phyloP scores from a whole-genome alignment of 2,329 filamentous ascomycete genomes.

The Penicillium sp. region DNA sequence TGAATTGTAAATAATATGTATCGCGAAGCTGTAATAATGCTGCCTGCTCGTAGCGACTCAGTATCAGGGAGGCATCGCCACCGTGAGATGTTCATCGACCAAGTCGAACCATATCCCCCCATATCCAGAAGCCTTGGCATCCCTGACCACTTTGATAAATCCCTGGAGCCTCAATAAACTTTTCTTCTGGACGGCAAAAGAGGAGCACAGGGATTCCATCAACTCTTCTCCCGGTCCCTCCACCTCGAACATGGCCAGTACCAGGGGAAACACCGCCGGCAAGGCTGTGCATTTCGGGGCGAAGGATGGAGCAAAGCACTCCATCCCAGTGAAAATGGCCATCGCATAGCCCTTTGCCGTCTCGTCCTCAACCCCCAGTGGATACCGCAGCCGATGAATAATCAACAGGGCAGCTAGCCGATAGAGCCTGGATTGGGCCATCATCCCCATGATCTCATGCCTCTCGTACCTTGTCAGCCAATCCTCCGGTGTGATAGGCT shows the following conservation, averaged over 20 bases:
- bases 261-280: slow-evolving; percentile 25
- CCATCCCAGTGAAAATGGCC: slow-evolving; percentile 22
- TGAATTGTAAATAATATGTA: no score
- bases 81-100: slow-evolving; percentile 22
- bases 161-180: slow-evolving; percentile 19
- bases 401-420: slow-evolving; percentile 28
- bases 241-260: slow-evolving; percentile 26
- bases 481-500: slow-evolving; percentile 13
- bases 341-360: slow-evolving; percentile 19
- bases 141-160: slow-evolving; percentile 22
- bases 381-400: slow-evolving; percentile 32
- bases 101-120: slow-evolving; percentile 26
- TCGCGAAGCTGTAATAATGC: no score
- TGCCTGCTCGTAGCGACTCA: no score
- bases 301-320: slow-evolving; percentile 17
- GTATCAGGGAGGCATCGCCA: slow-evolving; percentile 24
- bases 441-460: slow-evolving; percentile 29
- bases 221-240: slow-evolving; percentile 20
- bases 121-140: slow-evolving; percentile 17
- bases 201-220: slow-evolving; percentile 18
- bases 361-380: slow-evolving; percentile 30
- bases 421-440: slow-evolving; percentile 33
- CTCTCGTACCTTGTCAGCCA: slow-evolving; percentile 21
- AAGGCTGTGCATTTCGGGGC: slow-evolving; percentile 16
- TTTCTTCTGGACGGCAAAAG: slow-evolving; percentile 18